Evolutionary conservation across 2,329 filamentous ascomycete species (phyloP).

Genomic region (Ceratocystis cacaofunesta): DNA sequence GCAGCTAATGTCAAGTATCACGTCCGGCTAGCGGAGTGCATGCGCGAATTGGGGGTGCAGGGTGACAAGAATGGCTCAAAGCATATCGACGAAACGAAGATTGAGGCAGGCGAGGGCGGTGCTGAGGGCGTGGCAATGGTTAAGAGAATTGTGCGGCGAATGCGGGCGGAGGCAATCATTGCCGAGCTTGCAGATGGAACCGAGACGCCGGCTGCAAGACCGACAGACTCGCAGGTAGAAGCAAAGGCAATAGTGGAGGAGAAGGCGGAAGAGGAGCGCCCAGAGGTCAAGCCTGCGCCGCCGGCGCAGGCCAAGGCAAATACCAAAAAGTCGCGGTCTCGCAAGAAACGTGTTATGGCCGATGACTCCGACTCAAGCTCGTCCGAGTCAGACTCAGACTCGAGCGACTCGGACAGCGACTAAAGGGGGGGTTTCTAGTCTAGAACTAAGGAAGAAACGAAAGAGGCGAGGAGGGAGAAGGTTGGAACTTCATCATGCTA

Average conservation of each 20-base stretch:
- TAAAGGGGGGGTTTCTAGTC: not conserved
- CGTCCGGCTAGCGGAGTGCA: slow-evolving; percentile 39
- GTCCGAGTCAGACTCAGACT: slow-evolving; percentile 21
- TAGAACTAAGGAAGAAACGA: no score
- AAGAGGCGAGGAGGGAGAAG: not conserved
- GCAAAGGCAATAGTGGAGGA: slow-evolving; percentile 9
- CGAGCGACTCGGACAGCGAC: slow-evolving; percentile 21
- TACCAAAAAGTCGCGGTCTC: slow-evolving; percentile 26
- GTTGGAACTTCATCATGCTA: not conserved
- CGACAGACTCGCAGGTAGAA: slow-evolving; percentile 4
- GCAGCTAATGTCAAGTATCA: slow-evolving; percentile 33
- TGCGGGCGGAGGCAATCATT: slow-evolving; percentile 45
- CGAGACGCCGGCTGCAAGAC: slow-evolving; percentile 6
- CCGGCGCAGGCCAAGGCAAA: slow-evolving; percentile 19
- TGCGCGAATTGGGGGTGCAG: slow-evolving; percentile 27
- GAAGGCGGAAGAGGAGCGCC: slow-evolving; percentile 14
- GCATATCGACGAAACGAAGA: slow-evolving; percentile 38
- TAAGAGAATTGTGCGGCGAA: slow-evolving; percentile 43
- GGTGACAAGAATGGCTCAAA: slow-evolving; percentile 28
- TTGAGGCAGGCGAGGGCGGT: slow-evolving; percentile 29
- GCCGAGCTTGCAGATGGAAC: slow-evolving; percentile 31
- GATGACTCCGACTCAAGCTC: slow-evolving; percentile 24
- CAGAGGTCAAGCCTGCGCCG: slow-evolving; percentile 13
- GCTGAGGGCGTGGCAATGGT: slow-evolving; percentile 28
- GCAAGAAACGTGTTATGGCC: slow-evolving; percentile 17